Percentiles rank a stretch among this genome's conserved stretches.
These are phyloP conservation scores for Apostasia ramifera DNA, from an alignment of 106 monocot species.

Conservation along the genomic window DNA sequence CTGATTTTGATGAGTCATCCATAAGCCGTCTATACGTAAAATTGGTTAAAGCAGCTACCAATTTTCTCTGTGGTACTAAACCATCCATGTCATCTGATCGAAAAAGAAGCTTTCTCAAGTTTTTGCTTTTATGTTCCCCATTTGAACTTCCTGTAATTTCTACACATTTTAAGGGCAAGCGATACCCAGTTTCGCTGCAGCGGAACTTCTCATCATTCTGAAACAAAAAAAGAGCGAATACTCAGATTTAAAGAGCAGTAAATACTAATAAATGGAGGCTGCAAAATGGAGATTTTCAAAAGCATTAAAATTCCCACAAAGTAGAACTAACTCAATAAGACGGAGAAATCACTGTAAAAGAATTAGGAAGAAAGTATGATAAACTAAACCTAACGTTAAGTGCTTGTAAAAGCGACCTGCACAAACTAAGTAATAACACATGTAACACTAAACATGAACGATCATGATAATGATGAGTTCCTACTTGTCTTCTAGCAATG, in stretches of 20 bases:
- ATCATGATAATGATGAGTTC: too few species aligned
- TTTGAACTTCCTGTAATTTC: conserved; percentile 37
- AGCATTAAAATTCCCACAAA: too few species aligned
- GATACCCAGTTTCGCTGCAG: conserved; percentile 98
- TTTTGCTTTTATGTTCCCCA: conserved; percentile 22
- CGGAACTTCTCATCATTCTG: conserved; percentile 78
- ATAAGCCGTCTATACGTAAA: conserved; percentile 44
- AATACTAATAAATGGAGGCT: too few species aligned
- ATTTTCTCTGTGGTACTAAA: conserved; percentile 1
- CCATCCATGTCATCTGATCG: conserved; percentile 1
- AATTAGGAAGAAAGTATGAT: too few species aligned
- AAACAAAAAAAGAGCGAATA: conserved; percentile 9
- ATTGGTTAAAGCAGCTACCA: conserved; percentile 9
- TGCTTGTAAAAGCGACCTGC: too few species aligned
- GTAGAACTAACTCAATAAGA: too few species aligned
- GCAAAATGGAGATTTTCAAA: too few species aligned
- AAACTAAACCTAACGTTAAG: too few species aligned
- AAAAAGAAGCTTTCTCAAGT: conserved; percentile 28
- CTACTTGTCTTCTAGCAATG: too few species aligned
- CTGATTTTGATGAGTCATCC: conserved; percentile 34
- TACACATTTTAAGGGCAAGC: conserved; percentile 70
- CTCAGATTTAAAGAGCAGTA: neutral
- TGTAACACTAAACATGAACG: too few species aligned
- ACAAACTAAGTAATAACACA: too few species aligned
- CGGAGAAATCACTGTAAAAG: too few species aligned